These are phyloP conservation scores for Mallotus nudiflorus DNA, from an alignment of 345 rosid genomes.

Conservation along the genomic window DNA sequence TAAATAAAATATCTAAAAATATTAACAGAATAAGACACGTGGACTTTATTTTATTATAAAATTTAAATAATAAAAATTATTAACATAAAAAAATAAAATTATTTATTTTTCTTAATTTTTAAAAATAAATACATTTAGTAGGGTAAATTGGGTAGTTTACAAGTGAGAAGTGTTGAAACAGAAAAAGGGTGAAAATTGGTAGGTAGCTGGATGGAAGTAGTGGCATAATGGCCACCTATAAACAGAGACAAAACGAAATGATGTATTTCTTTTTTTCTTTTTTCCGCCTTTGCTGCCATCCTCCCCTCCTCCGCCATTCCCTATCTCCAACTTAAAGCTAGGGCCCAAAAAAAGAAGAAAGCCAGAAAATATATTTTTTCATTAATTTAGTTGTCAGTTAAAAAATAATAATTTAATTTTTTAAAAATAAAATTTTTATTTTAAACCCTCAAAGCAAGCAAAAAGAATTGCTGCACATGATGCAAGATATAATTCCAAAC, in stretches of 20 bases:
- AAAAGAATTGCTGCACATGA: slow-evolving; percentile 2
- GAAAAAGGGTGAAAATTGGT: neutral
- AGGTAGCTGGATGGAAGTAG: neutral
- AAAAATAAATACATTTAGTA: too few relatives aligned
- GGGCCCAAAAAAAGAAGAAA: slow-evolving; percentile 35
- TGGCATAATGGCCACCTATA: slow-evolving; percentile 42
- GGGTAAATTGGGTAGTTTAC: too few relatives aligned
- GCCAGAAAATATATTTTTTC: neutral
- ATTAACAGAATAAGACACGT: too few relatives aligned
- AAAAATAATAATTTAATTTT: neutral
- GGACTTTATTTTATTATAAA: too few relatives aligned
- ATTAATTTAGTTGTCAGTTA: too few relatives aligned
- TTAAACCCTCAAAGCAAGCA: neutral
- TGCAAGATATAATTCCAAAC: slow-evolving; percentile 14
- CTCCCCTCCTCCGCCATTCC: slow-evolving; percentile 41
- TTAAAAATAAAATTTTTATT: neutral
- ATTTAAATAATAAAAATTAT: too few relatives aligned
- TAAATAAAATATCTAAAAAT: too few relatives aligned
- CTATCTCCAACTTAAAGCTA: slow-evolving; percentile 23
- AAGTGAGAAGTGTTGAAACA: neutral
- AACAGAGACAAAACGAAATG: slow-evolving; percentile 62
- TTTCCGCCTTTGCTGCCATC: slow-evolving; percentile 30
- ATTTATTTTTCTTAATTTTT: too few relatives aligned
- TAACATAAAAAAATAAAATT: too few relatives aligned
- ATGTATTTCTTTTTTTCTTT: slow-evolving; percentile 25